Conservation (phyloP, 192 early-diverging fungal genomes). For the Entophlyctis luteolus region DNA sequence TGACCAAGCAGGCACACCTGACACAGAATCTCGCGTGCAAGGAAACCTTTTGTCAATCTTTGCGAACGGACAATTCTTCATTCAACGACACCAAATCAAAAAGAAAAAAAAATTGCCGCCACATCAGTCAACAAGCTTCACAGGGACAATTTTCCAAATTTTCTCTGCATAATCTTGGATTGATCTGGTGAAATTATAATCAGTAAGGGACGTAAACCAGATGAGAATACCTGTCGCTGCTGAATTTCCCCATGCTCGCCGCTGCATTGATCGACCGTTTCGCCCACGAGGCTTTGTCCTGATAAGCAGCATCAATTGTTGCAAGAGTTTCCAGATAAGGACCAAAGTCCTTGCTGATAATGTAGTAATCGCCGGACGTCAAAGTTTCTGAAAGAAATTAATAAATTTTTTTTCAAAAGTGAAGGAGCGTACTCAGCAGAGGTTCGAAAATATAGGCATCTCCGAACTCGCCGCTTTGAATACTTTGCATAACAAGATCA, state of each 20-base stretch:
- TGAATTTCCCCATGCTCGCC: constrained; percentile 94
- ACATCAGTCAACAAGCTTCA: too few species aligned
- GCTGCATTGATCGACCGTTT: constrained; percentile 86
- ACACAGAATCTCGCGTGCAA: too few species aligned
- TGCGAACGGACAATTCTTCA: too few species aligned
- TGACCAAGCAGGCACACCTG: too few species aligned
- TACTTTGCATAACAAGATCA: constrained; percentile 73
- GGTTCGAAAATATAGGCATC: constrained; percentile 53
- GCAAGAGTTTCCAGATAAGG: constrained; percentile 77
- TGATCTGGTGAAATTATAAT: too few species aligned
- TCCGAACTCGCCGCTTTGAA: constrained; percentile 79
- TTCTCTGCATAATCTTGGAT: constrained; percentile 89
- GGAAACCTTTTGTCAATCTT: too few species aligned
- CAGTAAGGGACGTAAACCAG: too few species aligned
- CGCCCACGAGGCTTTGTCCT: constrained; percentile 78
- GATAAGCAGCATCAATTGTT: constrained; percentile 79
- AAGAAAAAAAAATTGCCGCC: too few species aligned
- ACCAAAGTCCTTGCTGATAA: constrained; percentile 82
- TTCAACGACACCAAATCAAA: too few species aligned
- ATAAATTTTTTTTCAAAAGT: too few species aligned
- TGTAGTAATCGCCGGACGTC: constrained; percentile 74
- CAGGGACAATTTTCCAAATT: constrained; percentile 70
- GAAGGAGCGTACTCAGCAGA: constrained; percentile 24
- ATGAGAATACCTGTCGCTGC: constrained; percentile 55
- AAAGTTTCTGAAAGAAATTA: constrained; percentile 48